Evolutionary conservation across 23 red algal genomes (phyloP), one percentile per base, ranked within the genome.

Genomic region (Cyanidioschyzon merolae): DNA sequence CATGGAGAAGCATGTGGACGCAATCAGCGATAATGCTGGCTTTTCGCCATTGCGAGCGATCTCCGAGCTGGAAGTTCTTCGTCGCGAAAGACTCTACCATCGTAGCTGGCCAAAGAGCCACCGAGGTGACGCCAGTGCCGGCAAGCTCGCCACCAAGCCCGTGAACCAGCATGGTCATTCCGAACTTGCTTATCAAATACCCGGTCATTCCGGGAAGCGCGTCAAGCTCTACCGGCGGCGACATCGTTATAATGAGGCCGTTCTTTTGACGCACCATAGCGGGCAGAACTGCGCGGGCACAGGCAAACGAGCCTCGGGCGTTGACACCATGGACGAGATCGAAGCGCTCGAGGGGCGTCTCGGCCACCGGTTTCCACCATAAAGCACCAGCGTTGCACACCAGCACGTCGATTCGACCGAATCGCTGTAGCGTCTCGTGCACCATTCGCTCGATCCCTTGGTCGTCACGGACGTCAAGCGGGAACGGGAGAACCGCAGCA

Each of bases 241-340:
- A 86, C 94, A 98, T 98, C 0, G 87, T 86, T 68, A 98, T 88
- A 57, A 98, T 91, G 38, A 83, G 84, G 50, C 94, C 94, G 35
- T 57, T 86, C 37, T 82, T 78, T 31, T 86, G 88, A 58, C 63
- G 31, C 34, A 83, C 71, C 94, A 98, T 98, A 16, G 79, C 59
- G 2, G 94, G 94, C 39, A 98, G 76, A 2, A 89, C 88, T 40
- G 81, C 88, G 24, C 76, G 84, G 18, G 86, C 82, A 50, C 94
- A 98, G 27, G 82, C 77, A 91, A 98, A 98, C 1, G 85, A 74
- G 1, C 77, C 94, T 0, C 94, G 82, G 12, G 82, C 80, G 40
- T 98, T 98, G 27, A 98, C 89, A 2, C 77, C 81, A 54, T 98
- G 84, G 29, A 98, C 94, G 16, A 98, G 94, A 75, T 98, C 94